These are phyloP conservation scores for Eucalyptus urophylla DNA, from an alignment of 345 rosid species.

Conservation along the genomic window DNA sequence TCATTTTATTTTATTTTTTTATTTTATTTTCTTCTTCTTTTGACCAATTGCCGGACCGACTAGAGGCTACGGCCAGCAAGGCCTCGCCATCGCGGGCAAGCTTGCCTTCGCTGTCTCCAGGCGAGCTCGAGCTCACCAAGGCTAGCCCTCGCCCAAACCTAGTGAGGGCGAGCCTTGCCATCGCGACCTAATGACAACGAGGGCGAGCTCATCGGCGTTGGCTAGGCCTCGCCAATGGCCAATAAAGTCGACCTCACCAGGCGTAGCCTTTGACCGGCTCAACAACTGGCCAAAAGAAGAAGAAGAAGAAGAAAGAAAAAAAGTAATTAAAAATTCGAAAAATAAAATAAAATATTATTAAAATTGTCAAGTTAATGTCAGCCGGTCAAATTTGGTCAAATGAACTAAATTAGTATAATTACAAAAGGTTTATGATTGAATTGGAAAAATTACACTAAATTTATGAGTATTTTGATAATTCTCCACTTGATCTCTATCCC, in stretches of 20 bases:
- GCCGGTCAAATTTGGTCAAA: rapidly evolving
- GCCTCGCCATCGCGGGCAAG: rapidly evolving
- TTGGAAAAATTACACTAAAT: too few species aligned
- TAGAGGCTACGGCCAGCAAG: rapidly evolving
- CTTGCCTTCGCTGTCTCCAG: rapidly evolving
- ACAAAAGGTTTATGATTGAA: rapidly evolving
- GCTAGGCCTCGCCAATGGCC: too few species aligned
- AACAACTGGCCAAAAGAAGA: rapidly evolving
- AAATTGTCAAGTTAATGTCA: rapidly evolving
- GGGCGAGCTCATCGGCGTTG: rapidly evolving
- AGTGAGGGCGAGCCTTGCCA: rapidly evolving
- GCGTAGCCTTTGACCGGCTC: rapidly evolving
- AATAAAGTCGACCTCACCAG: rapidly evolving
- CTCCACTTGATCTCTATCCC: too few species aligned
- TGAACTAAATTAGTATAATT: too few species aligned
- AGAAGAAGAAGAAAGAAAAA: too few species aligned
- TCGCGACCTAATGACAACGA: rapidly evolving
- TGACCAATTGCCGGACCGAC: rapidly evolving
- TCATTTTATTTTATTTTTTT: too few species aligned
- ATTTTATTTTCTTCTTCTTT: too few species aligned
- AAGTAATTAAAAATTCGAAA: too few species aligned
- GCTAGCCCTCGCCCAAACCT: rapidly evolving
- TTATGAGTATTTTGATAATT: too few species aligned
- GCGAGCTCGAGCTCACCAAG: rapidly evolving
- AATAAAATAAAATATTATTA: too few species aligned